These are phyloP conservation scores for Kurtzmaniella quercitrusa DNA, from an alignment of 1,139 yeast genomes.

Conservation along the genomic window DNA sequence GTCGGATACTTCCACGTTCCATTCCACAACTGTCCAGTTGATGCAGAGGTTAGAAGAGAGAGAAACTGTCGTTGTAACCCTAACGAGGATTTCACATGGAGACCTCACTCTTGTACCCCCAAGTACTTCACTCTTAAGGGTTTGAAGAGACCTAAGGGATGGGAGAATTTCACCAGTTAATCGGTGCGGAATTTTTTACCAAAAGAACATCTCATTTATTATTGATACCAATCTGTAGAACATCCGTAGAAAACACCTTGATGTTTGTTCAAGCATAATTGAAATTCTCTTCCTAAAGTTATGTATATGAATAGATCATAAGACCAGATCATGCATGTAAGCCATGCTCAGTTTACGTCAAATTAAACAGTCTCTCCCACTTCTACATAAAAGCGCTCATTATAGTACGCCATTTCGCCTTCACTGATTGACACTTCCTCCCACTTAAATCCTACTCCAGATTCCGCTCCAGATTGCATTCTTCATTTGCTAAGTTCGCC, in stretches of 20 bases:
- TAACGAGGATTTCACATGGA: slow-evolving; percentile 76
- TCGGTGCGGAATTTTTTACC: slow-evolving; percentile 2
- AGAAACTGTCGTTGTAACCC: slow-evolving; percentile 74
- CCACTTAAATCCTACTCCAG: too few relatives aligned
- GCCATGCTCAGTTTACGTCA: too few relatives aligned
- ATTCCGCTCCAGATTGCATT: too few relatives aligned
- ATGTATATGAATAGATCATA: background rate
- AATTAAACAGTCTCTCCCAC: too few relatives aligned
- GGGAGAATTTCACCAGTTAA: slow-evolving; percentile 58
- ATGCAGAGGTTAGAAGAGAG: slow-evolving; percentile 44
- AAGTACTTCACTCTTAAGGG: slow-evolving; percentile 63
- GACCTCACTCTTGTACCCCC: slow-evolving; percentile 79
- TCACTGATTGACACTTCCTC: too few relatives aligned
- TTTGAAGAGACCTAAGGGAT: slow-evolving; percentile 66
- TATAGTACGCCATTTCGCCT: too few relatives aligned
- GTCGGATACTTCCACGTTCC: slow-evolving; percentile 81
- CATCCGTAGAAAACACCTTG: background rate
- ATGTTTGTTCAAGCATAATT: background rate
- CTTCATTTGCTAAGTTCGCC: too few relatives aligned
- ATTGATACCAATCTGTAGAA: background rate
- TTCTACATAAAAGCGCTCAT: too few relatives aligned
- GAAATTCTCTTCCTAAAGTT: background rate
- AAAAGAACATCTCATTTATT: background rate
- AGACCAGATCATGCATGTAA: too few relatives aligned
- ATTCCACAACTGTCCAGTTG: slow-evolving; percentile 73